Conservation (phyloP, 2,329 filamentous ascomycete species). For the Paecilomyces fulvus region DNA sequence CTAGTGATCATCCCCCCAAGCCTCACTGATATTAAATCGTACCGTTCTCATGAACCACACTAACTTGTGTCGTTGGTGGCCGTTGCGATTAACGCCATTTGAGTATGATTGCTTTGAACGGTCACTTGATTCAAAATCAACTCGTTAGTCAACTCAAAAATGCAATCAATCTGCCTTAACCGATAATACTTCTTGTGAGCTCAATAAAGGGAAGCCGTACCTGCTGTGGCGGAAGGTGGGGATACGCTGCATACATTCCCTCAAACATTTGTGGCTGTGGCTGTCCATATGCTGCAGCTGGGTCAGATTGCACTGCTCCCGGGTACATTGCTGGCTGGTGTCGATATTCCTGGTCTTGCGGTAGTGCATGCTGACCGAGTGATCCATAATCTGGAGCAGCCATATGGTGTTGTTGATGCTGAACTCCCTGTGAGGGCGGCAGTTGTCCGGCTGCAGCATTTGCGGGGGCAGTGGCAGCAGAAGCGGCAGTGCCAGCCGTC, state of each 20-base stretch:
- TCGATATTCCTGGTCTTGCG: constrained; percentile 69
- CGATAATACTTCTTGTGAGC: constrained; percentile 1
- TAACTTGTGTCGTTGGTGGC: background rate
- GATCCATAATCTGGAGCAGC: constrained; percentile 49
- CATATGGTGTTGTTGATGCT: constrained; percentile 48
- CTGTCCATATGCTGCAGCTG: constrained; percentile 65
- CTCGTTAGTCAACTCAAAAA: background rate
- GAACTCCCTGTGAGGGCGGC: constrained; percentile 39
- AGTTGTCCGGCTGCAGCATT: constrained; percentile 25
- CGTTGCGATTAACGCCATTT: background rate
- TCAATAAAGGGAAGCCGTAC: constrained; percentile 42
- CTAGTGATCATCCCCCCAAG: background rate
- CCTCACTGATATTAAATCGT: background rate
- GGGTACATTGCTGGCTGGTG: constrained; percentile 73
- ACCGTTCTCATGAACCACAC: background rate
- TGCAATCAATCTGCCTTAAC: too few relatives aligned
- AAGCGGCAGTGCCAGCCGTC: constrained; percentile 40
- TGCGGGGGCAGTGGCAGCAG: constrained; percentile 24
- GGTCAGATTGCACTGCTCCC: constrained; percentile 66
- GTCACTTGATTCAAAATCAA: background rate
- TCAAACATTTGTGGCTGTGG: constrained; percentile 71
- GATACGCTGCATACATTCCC: constrained; percentile 72
- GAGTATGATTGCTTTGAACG: background rate
- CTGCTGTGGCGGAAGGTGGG: constrained; percentile 72
- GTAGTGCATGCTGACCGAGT: constrained; percentile 55